A percentile compares a stretch with the other conserved stretches of the same genome.
Conservation (phyloP, 805 yeast species). For the Sugiyamaella boreocaroliniensis region DNA sequence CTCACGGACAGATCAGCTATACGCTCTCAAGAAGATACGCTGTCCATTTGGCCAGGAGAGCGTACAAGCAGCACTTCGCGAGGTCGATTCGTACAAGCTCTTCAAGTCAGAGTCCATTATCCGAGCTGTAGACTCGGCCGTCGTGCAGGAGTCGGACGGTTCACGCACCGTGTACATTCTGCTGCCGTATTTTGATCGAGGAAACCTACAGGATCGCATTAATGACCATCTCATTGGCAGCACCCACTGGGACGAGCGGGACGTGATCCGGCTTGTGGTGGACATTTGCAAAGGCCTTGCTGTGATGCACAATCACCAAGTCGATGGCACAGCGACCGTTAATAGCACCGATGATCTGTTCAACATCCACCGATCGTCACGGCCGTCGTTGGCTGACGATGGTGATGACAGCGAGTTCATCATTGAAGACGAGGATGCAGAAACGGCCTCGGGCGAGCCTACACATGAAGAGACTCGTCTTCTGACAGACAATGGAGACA, state of each 20-base stretch:
- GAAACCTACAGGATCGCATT: constrained; percentile 77
- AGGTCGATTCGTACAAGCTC: constrained; percentile 65
- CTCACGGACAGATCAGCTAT: constrained; percentile 38
- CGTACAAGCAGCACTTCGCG: constrained; percentile 66
- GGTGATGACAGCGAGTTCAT: not conserved
- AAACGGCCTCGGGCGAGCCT: not conserved
- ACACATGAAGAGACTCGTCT: constrained; percentile 22
- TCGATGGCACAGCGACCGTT: not conserved
- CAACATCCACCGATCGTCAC: not conserved
- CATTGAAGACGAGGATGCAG: constrained; percentile 2
- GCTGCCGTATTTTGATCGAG: constrained; percentile 67
- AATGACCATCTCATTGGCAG: constrained; percentile 55
- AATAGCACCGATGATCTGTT: not conserved
- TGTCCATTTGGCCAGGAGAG: constrained; percentile 83
- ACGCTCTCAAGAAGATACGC: constrained; percentile 77
- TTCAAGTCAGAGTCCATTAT: constrained; percentile 63
- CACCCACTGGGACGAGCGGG: constrained; percentile 49
- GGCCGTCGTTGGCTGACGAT: not conserved
- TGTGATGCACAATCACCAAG: constrained; percentile 53
- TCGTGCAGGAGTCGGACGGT: constrained; percentile 69
- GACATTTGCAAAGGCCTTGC: constrained; percentile 72
- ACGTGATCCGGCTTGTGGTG: constrained; percentile 53
- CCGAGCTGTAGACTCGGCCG: constrained; percentile 60
- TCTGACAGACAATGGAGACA: constrained; percentile 30
- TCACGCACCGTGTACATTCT: constrained; percentile 70